phyloP scores from a whole-genome alignment of 495 filamentous ascomycete genomes.

The Coniosporium apollinis region DNA sequence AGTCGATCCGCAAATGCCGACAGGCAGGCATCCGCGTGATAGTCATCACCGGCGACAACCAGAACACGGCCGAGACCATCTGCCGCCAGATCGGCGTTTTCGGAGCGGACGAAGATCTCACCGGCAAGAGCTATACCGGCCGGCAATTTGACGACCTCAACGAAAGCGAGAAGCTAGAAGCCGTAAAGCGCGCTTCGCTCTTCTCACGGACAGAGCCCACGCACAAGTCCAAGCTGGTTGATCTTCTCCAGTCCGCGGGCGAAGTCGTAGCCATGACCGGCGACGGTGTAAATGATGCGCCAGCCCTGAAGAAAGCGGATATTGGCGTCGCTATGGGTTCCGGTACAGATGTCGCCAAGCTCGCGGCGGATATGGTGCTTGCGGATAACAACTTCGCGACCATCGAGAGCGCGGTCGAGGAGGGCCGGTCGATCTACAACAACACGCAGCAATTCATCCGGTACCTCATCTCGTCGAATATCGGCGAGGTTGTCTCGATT shows the following conservation, averaged over 20 bases:
- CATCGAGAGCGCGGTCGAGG: conserved; percentile 89
- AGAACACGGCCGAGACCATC: conserved; percentile 92
- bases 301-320: conserved; percentile 94
- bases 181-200: conserved; percentile 69
- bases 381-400: conserved; percentile 98
- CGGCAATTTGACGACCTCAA: conserved; percentile 82
- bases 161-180: conserved; percentile 60
- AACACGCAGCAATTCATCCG: conserved; percentile 99
- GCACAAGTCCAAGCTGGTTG: conserved; percentile 92
- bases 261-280: conserved; percentile 99
- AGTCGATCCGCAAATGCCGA: conserved; percentile 73
- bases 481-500: conserved; percentile 98
- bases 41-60: conserved; percentile 97
- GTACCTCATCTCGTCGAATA: conserved; percentile 97
- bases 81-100: conserved; percentile 96
- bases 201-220: conserved; percentile 95
- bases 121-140: conserved; percentile 87
- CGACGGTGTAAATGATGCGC: conserved; percentile 97
- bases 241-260: conserved; percentile 80
- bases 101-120: conserved; percentile 60
- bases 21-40: conserved; percentile 91
- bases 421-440: conserved; percentile 97
- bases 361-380: conserved; percentile 97
- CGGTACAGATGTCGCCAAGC: conserved; percentile 91
- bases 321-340: conserved; percentile 99